Conservation (phyloP, 176 grass and related monocot species). For the Zea mays region Zm-B73-REFERENCE-NAM-5.0 NC_050103.1:98666501-98667000, state of each 20-base stretch:
- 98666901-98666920: background rate
- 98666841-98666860: background rate
- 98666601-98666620: conserved; percentile 45
- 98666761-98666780: too few relatives aligned
- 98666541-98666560: conserved; percentile 44
- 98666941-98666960: background rate
- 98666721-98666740: background rate
- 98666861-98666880: background rate
- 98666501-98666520: conserved; percentile 45
- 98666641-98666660: conserved; percentile 27
- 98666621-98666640: conserved; percentile 10
- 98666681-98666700: conserved; percentile 1
- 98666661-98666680: conserved; percentile 25
- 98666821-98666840: background rate
- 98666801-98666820: background rate
- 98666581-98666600: conserved; percentile 41
- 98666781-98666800: background rate
- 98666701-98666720: too few relatives aligned
- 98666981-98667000: background rate
- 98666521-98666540: conserved; percentile 47
- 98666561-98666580: conserved; percentile 44
- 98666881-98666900: background rate
- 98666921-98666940: background rate
- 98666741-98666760: background rate
- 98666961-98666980: background rate